Evolutionary conservation across 805 yeast species (phyloP).

Genomic region (Lachancea sp.): DNA sequence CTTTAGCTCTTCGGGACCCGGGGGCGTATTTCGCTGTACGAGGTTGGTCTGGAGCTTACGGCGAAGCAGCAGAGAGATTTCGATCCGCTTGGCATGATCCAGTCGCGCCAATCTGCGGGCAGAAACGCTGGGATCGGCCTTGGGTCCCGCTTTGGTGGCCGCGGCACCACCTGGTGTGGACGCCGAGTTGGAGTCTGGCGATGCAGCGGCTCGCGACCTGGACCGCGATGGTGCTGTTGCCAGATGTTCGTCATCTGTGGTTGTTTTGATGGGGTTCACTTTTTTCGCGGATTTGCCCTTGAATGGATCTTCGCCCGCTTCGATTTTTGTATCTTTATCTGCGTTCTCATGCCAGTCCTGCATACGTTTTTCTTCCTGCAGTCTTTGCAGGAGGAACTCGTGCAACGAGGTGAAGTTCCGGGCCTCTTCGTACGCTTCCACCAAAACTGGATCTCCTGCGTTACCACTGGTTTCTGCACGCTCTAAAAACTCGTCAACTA

Average conservation of each 20-base stretch:
- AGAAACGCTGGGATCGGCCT: neutral
- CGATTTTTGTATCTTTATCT: slow-evolving; percentile 13
- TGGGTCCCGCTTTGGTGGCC: neutral
- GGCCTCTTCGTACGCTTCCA: slow-evolving; percentile 28
- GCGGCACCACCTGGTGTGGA: neutral
- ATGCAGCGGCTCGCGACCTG: neutral
- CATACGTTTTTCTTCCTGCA: slow-evolving; percentile 21
- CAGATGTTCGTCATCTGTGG: neutral
- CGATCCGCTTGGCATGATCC: slow-evolving; percentile 23
- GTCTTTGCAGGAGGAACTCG: slow-evolving; percentile 21
- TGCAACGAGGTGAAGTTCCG: slow-evolving; percentile 18
- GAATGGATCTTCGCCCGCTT: slow-evolving; percentile 29
- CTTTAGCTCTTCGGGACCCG: slow-evolving; percentile 19
- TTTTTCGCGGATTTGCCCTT: slow-evolving; percentile 10
- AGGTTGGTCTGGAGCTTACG: slow-evolving; percentile 29
- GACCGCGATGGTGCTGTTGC: neutral
- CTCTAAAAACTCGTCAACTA: slow-evolving; percentile 16
- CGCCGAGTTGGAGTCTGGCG: neutral
- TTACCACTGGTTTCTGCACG: slow-evolving; percentile 10
- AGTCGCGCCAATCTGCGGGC: slow-evolving; percentile 6
- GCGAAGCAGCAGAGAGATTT: slow-evolving; percentile 26
- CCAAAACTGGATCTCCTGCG: slow-evolving; percentile 15
- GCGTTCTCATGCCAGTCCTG: slow-evolving; percentile 17
- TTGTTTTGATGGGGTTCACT: neutral
- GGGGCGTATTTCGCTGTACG: slow-evolving; percentile 28